These are phyloP conservation scores for Capsicum pubescens DNA, from an alignment of 257 asterid genomes.

Conservation along the genomic window DNA sequence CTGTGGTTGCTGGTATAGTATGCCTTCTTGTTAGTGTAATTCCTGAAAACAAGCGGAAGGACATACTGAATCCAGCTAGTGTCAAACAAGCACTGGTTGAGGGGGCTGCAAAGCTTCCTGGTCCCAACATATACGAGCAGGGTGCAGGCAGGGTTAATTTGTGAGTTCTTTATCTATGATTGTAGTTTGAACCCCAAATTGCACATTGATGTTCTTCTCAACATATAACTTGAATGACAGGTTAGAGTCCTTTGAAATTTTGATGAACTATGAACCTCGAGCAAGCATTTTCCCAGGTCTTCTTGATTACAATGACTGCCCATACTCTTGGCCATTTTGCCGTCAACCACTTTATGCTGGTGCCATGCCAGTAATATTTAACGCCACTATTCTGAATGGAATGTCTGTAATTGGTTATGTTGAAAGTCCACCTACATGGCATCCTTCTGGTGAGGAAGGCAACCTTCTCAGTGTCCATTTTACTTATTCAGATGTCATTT, in stretches of 20 bases:
- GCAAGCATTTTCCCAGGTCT: slow-evolving; percentile 97
- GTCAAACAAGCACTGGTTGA: slow-evolving; percentile 98
- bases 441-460: slow-evolving; percentile 82
- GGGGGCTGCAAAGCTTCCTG: slow-evolving; percentile 96
- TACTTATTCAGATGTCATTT: slow-evolving; percentile 85
- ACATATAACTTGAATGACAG: slow-evolving; percentile 55
- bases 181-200: slow-evolving; percentile 22
- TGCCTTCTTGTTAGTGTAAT: slow-evolving; percentile 93
- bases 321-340: slow-evolving; percentile 99
- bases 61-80: slow-evolving; percentile 86
- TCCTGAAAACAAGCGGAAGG: slow-evolving; percentile 83
- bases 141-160: slow-evolving; percentile 99
- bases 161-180: slow-evolving; percentile 65
- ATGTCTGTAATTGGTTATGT: slow-evolving; percentile 90
- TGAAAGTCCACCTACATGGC: slow-evolving; percentile 89
- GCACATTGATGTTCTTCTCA: slow-evolving; percentile 11
- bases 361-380: slow-evolving; percentile 97
- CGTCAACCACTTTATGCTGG: slow-evolving; percentile 96
- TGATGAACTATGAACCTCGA: slow-evolving; percentile 91
- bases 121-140: slow-evolving; percentile 99
- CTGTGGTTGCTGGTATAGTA: slow-evolving; percentile 98
- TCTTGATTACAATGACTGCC: slow-evolving; percentile 91
- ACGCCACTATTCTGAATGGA: slow-evolving; percentile 92
- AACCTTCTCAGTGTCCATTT: slow-evolving; percentile 88
- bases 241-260: slow-evolving; percentile 78